phyloP scores from a whole-genome alignment of 495 filamentous ascomycete genomes.

The Hypoxylon trugodes region DNA sequence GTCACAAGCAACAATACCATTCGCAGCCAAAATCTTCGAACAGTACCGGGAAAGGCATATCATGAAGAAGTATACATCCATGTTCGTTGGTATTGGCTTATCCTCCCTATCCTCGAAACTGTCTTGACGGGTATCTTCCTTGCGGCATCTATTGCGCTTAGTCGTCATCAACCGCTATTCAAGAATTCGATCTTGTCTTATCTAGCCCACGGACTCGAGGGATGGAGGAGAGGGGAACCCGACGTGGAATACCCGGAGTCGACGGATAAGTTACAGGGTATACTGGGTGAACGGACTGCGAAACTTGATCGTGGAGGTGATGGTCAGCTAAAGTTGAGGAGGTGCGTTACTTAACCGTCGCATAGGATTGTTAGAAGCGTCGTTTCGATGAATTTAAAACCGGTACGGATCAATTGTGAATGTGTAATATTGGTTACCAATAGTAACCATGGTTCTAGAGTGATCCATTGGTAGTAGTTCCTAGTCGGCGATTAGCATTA shows the following conservation, averaged over 20 bases:
- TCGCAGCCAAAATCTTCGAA: not conserved
- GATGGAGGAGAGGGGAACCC: not conserved
- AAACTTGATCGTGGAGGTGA: not conserved
- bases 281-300: not conserved
- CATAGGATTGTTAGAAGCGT: too few relatives aligned
- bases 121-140: not conserved
- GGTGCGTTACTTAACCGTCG: too few relatives aligned
- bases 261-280: not conserved
- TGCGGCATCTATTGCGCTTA: not conserved
- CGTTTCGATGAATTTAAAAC: too few relatives aligned
- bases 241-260: not conserved
- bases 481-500: too few relatives aligned
- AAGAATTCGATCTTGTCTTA: not conserved
- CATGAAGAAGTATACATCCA: slow-evolving; percentile 3
- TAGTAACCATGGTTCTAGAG: too few relatives aligned
- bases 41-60: not conserved
- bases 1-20: not conserved
- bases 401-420: too few relatives aligned
- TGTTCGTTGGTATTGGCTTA: not conserved
- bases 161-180: not conserved
- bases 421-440: too few relatives aligned
- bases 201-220: not conserved
- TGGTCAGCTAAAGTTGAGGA: not conserved
- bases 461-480: too few relatives aligned
- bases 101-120: not conserved